Evolutionary conservation across 495 filamentous ascomycete genomes (phyloP), one percentile per base, ranked within the genome.

Genomic region (Penicillium roqueforti): DNA sequence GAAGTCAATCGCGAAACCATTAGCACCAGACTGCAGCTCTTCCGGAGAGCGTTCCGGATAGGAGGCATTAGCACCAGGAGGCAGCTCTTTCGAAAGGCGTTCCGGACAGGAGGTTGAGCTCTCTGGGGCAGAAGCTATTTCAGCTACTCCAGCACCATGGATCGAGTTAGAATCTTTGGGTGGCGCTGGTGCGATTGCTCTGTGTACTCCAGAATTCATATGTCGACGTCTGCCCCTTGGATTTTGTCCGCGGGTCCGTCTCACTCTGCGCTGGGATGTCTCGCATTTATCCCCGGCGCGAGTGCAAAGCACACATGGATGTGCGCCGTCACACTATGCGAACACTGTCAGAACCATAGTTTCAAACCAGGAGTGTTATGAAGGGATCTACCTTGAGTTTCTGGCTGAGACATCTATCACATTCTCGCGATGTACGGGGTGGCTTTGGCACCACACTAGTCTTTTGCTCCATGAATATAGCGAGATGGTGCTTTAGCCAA

Each of bases 381-480:
- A 28, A 43, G 14, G 10, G 6, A 47, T 25, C 13, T 14, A 59
- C 59, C 49, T 62, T 58, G 40, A 62, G 46, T 34, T 62, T 60
- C 34, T 62, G 59, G 34, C 59, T 52, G n/a, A 53, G 59, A 36
- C 59, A 62, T 23, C 56, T 53, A 32, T 55, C 56, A 45, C 56
- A 59, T 37, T 51, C 56, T 19, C 37, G 48, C 38, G 38, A 23
- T 13, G 48, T 51, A 38, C 48, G 47, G 11, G 3, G 38, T 32
- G 37, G 7, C 19, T 42, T 51, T n/a, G 18, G 32, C 16, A 28
- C 2, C 8, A n/a, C 14, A 10, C 11, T 25, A 7, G 48, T 23
- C 6, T 22, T 23, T 25, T 37, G 23, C n/a, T 46, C 37, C 48
- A 42, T 51, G 18, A 19, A n/a, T 31, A 31, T 32, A 32, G 13